phyloP scores from a whole-genome alignment of 257 asterid genomes.

The Voacanga thouarsii region DNA sequence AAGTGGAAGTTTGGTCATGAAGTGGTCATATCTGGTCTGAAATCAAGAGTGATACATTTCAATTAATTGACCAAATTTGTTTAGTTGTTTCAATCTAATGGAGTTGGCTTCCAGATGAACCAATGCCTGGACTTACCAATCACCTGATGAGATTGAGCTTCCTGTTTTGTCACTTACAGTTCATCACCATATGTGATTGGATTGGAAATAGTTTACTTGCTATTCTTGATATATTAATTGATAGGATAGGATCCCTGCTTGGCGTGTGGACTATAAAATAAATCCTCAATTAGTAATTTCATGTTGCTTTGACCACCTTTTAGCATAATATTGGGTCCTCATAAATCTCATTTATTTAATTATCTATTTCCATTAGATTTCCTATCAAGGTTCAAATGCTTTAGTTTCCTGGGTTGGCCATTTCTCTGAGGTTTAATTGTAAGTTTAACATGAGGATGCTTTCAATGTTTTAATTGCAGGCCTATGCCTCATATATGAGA shows the following conservation, averaged over 20 bases:
- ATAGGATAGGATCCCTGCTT: neutral
- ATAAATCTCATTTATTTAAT: neutral
- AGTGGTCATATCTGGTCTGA: neutral
- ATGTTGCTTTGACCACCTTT: neutral
- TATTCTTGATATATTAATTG: neutral
- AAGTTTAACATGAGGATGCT: neutral
- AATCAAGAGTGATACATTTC: neutral
- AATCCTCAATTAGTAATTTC: neutral
- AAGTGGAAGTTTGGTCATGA: neutral
- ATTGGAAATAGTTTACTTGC: neutral
- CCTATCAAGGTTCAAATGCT: neutral
- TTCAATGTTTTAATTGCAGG: conserved; percentile 44
- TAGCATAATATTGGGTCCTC: neutral
- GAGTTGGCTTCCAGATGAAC: neutral
- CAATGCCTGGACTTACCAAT: neutral
- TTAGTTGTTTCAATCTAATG: neutral
- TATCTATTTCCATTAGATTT: neutral
- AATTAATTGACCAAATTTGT: neutral
- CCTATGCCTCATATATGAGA: conserved; percentile 94
- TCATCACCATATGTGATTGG: neutral
- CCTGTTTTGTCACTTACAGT: neutral
- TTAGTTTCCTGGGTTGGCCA: neutral
- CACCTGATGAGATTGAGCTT: neutral
- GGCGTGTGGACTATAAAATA: neutral
- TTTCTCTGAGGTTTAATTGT: neutral